phyloP scores from a whole-genome alignment of 305 asterid species.

The Stenogyne calaminthoides region DNA sequence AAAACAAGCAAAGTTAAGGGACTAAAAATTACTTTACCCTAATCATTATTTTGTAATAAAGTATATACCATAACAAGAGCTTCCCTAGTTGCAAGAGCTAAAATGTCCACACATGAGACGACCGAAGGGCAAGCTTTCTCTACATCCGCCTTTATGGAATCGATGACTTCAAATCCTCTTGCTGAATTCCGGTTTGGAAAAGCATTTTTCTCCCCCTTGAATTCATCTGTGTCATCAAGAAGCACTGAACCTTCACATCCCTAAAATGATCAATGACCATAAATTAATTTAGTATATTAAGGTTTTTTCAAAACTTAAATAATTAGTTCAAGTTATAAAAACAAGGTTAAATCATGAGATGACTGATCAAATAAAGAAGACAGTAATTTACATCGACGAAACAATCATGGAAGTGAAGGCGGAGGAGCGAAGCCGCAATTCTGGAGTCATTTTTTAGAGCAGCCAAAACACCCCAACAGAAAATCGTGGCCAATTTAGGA shows the following conservation, averaged over 20 bases:
- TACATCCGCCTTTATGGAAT: slow-evolving; percentile 55
- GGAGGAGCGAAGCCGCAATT: slow-evolving; percentile 82
- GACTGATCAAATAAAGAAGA: too few species aligned
- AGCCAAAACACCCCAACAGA: slow-evolving; percentile 59
- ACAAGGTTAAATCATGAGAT: neutral
- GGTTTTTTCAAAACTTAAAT: too few species aligned
- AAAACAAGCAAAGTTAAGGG: too few species aligned
- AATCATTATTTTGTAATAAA: too few species aligned
- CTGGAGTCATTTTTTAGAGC: slow-evolving; percentile 61
- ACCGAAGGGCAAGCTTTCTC: slow-evolving; percentile 48
- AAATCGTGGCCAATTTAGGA: slow-evolving; percentile 51
- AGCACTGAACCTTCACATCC: slow-evolving; percentile 61
- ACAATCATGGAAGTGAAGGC: slow-evolving; percentile 66
- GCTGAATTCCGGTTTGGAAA: slow-evolving; percentile 65
- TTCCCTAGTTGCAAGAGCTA: slow-evolving; percentile 76
- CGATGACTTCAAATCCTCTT: slow-evolving; percentile 69
- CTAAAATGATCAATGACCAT: slow-evolving; percentile 27
- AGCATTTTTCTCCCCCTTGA: slow-evolving; percentile 76
- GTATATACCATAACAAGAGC: slow-evolving; percentile 57
- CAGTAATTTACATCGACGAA: too few species aligned
- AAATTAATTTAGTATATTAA: too few species aligned
- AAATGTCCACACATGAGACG: slow-evolving; percentile 76
- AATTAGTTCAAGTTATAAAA: neutral
- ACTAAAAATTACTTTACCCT: too few species aligned
- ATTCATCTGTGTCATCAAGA: slow-evolving; percentile 45